Evolutionary conservation across 495 filamentous ascomycete genomes (phyloP), one percentile per base, ranked within the genome.

Genomic region (Amphirosellinia nigrospora): DNA sequence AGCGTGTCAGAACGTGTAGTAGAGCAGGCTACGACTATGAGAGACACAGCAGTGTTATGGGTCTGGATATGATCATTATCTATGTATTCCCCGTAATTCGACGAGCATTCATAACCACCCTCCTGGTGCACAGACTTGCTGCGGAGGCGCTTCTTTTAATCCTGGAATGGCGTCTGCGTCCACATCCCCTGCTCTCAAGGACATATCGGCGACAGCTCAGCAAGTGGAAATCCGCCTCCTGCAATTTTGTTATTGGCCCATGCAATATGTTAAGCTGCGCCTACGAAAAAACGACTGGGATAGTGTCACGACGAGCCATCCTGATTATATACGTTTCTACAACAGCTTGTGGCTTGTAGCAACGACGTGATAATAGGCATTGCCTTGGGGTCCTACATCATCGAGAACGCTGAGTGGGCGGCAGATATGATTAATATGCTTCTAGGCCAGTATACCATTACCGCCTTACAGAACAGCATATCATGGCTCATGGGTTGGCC

Each of bases 161-260:
- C 39, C 83, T 98, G 52, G 96, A 98, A 77, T 98, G 94, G 93
- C 89, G 96, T 62, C 86, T 91, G 46, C 87, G 89, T 45, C 92
- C 4, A 89, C 91, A 69, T 90, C 91, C 59, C 91, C 93, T 41
- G 96, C 96, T 19, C 79, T 98, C 66, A 98, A 98, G 74, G 96
- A 99, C 79, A 89, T 98, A 16, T 97, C 94, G 43, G 96, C 96
- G 15, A 98, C 95, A 2, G 96, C 96, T n/a, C 96, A 98, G 77
- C 96, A 99, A 78, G 90, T 98, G 41, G 96, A 99, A 80, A 98
- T 99, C 73, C 92, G 96, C 4, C 86, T 99, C 21, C 94, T 98
- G 77, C 96, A 99, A 75, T 98, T 98, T 79, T 98, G 96, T 80
- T 99, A 98, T 78, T 98, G 94, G 95, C 96, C 95, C 5, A 93